Conservation (phyloP, 2,329 filamentous ascomycete species). For the Cordyceps cateniannulata region DNA sequence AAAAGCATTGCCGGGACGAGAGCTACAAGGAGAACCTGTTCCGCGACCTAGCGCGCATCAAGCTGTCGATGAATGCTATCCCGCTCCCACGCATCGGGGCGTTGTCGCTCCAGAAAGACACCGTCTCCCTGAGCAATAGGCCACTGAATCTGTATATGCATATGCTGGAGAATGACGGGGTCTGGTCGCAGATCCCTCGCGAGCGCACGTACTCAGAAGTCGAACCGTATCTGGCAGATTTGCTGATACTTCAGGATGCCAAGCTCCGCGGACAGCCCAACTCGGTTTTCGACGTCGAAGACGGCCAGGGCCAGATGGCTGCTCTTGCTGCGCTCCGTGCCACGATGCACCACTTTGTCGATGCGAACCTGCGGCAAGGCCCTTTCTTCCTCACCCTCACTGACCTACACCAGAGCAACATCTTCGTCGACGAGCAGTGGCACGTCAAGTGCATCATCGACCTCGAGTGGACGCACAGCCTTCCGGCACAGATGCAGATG, state of each 20-base stretch:
- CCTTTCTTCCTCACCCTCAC: slow-evolving; percentile 27
- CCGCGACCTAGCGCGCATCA: slow-evolving; percentile 20
- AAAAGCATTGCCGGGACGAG: slow-evolving; percentile 15
- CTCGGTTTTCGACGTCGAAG: slow-evolving; percentile 20
- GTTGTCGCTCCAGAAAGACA: slow-evolving; percentile 20
- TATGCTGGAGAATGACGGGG: slow-evolving; percentile 27
- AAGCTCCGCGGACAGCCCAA: slow-evolving; percentile 28
- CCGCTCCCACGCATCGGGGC: slow-evolving; percentile 14
- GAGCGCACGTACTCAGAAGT: slow-evolving; percentile 24
- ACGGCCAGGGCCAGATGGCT: slow-evolving; percentile 24
- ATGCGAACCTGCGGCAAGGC: slow-evolving; percentile 19
- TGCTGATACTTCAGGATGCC: slow-evolving; percentile 28
- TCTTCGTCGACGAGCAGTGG: slow-evolving; percentile 26
- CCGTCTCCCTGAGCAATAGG: slow-evolving; percentile 26
- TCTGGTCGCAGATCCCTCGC: slow-evolving; percentile 26
- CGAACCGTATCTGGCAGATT: slow-evolving; percentile 24
- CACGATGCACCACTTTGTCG: slow-evolving; percentile 18
- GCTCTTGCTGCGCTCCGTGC: slow-evolving; percentile 23
- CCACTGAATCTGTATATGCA: slow-evolving; percentile 26
- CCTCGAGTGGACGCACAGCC: slow-evolving; percentile 23
- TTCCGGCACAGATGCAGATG: slow-evolving; percentile 20
- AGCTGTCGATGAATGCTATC: slow-evolving; percentile 18
- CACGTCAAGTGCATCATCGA: slow-evolving; percentile 25
- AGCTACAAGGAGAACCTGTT: slow-evolving; percentile 18
- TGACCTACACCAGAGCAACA: slow-evolving; percentile 31